These are phyloP conservation scores for Fusarium virguliforme DNA, from an alignment of 2,329 filamentous ascomycete species.

Conservation along the genomic window DNA sequence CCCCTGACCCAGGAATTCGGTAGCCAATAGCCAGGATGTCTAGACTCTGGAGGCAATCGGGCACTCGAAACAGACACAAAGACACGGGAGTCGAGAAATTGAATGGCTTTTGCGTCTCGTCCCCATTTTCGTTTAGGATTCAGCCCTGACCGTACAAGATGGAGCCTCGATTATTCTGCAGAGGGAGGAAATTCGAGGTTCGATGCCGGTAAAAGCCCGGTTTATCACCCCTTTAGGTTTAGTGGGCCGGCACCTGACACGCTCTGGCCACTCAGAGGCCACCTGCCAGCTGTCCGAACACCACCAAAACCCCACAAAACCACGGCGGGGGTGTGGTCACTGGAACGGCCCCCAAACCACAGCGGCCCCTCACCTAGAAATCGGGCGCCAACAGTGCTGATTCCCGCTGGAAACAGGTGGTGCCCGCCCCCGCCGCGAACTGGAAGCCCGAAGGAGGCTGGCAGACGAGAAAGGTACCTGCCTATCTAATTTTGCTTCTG, in stretches of 20 bases:
- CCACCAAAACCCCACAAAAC: constrained; percentile 42
- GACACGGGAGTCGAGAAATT: constrained; percentile 23
- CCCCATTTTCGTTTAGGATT: constrained; percentile 54
- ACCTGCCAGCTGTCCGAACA: constrained; percentile 8
- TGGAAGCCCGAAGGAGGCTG: constrained; percentile 28
- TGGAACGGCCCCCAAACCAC: constrained; percentile 16
- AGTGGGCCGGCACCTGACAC: constrained; percentile 33
- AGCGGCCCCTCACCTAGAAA: constrained; percentile 19
- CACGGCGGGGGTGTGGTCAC: constrained; percentile 16
- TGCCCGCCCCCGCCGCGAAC: constrained; percentile 19
- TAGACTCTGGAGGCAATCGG: constrained; percentile 3
- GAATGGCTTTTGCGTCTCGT: constrained; percentile 35
- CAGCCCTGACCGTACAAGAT: constrained; percentile 53
- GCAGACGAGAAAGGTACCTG: constrained; percentile 40
- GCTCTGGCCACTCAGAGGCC: constrained; percentile 36
- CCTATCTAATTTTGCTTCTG: constrained; percentile 55
- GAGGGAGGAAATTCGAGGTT: constrained; percentile 35
- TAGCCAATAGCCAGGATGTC: constrained; percentile 37
- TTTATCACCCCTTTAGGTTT: constrained; percentile 32
- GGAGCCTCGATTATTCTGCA: constrained; percentile 27
- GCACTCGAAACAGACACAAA: constrained; percentile 23
- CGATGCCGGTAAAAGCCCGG: constrained; percentile 54
- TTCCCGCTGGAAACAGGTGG: constrained; percentile 22
- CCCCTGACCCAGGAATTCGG: constrained; percentile 41
- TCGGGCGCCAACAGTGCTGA: constrained; percentile 38